A percentile compares a stretch with the other conserved stretches of the same genome.
Evolutionary conservation across 2,329 filamentous ascomycete genomes (phyloP).

Genomic region (Pleoardoris graminearum): DNA sequence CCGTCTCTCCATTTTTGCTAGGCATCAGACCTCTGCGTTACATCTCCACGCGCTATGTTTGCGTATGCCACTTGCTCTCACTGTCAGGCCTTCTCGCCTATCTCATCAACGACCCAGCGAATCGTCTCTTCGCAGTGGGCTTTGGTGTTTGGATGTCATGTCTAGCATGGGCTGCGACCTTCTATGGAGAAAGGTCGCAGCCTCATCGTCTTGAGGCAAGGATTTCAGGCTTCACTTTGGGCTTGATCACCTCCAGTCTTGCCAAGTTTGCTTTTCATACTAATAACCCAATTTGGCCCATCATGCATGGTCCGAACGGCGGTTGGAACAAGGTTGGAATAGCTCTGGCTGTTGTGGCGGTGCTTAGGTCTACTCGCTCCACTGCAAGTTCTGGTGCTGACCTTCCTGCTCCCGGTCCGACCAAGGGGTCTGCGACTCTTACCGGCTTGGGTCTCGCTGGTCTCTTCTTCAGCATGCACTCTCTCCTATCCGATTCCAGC

Average conservation of each 20-base stretch:
- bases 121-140: constrained; percentile 77
- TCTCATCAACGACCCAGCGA: constrained; percentile 69
- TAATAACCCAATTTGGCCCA: constrained; percentile 96
- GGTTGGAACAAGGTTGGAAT: constrained; percentile 90
- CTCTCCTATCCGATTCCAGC: constrained; percentile 91
- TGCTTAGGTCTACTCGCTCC: constrained; percentile 73
- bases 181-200: constrained; percentile 76
- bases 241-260: constrained; percentile 81
- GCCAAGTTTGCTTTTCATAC: constrained; percentile 92
- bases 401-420: constrained; percentile 56
- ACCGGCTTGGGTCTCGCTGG: constrained; percentile 80
- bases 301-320: constrained; percentile 86
- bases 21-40: constrained; percentile 70
- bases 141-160: constrained; percentile 81
- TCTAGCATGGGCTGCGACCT: constrained; percentile 80
- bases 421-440: constrained; percentile 69
- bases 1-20: constrained; percentile 78
- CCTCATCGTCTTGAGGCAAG: constrained; percentile 77
- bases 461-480: constrained; percentile 87
- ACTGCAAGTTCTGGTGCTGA: constrained; percentile 53
- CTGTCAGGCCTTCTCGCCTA: constrained; percentile 80
- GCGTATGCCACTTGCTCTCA: constrained; percentile 74
- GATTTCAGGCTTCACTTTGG: constrained; percentile 77
- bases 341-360: constrained; percentile 72
- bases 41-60: constrained; percentile 69